Evolutionary conservation across 2,329 filamentous ascomycete genomes (phyloP), one percentile per base, ranked within the genome.

Genomic region (Pestalotiopsis sp.): DNA sequence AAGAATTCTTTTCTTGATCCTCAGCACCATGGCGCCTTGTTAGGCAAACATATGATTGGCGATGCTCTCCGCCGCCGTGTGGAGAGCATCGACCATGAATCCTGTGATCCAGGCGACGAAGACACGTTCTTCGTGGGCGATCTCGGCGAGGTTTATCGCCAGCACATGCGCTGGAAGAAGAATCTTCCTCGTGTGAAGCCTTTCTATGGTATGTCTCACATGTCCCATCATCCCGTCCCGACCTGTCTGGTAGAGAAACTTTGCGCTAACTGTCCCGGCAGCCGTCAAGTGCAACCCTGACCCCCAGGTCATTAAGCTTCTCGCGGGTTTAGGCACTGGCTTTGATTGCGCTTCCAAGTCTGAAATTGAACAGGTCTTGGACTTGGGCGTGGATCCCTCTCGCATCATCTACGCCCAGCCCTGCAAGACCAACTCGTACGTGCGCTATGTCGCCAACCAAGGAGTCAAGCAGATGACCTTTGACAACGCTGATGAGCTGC

Each of bases 211-310:
- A 83, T 52, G 36, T 25, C n/a, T 23, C 9, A 63, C 57, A 56
- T 31, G 12, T 36, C 25, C 7, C 56, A 9, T 23, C 56, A 9
- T 23, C 63, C 23, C 57, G 11, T 66, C 45, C 25, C 27, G 20
- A 12, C 38, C 14, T 58, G 14, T 45, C 12, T n/a, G 31, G 62
- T 41, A 25, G 27, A 20, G 6, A 64, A 25, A 45, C 61, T 67
- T 7, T 57, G 49, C n/a, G 38, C 70, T 73, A 66, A 74, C 56
- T 64, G 67, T 17, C 52, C 11, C 62, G 56, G 70, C 74, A 95
- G 95, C 95, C 75, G 95, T 99, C 86, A 99, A 99, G 85, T 99
- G 96, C 85, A 99, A 99, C 87, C 95, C 95, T 36, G 95, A 99
- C 83, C 89, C 91, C 63, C 91, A 93, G 83, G 91, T 99, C 72